These are phyloP conservation scores for Exophiala alcalophila DNA, from an alignment of 2,329 filamentous ascomycete genomes.

Conservation along the genomic window DNA sequence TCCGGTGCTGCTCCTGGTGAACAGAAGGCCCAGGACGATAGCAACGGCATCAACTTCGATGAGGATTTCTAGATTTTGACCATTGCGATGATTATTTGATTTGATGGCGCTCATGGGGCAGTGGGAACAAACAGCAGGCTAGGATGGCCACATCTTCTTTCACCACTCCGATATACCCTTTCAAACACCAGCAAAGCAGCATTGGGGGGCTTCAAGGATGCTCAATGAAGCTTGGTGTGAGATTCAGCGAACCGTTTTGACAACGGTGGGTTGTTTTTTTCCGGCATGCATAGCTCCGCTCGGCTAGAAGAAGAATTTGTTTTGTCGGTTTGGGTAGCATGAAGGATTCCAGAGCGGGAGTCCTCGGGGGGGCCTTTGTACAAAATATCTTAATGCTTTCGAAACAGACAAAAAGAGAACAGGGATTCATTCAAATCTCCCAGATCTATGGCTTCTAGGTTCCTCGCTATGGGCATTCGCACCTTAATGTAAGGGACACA, in stretches of 20 bases:
- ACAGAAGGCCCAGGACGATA: conserved; percentile 36
- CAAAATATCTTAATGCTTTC: no score
- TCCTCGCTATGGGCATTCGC: no score
- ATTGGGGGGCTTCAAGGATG: conserved; percentile 6
- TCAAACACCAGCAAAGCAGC: conserved; percentile 12
- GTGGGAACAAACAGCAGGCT: conserved; percentile 2
- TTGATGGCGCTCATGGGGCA: conserved; percentile 15
- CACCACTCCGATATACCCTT: conserved; percentile 19
- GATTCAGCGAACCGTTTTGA: conserved; percentile 3
- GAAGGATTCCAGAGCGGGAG: conserved; percentile 2
- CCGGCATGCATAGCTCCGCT: conserved; percentile 4
- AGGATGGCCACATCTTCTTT: conserved; percentile 8
- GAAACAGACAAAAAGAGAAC: no score
- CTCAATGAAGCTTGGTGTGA: conserved; percentile 3
- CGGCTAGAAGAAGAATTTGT: conserved; percentile 2
- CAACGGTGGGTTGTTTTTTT: conserved; percentile 3
- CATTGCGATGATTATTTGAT: conserved; percentile 11
- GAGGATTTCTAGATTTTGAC: conserved; percentile 77
- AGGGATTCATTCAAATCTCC: no score
- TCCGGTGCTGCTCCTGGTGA: conserved; percentile 50
- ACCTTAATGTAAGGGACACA: no score
- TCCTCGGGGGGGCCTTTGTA: conserved; percentile 2
- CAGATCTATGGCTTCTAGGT: no score
- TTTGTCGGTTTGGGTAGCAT: conserved; percentile 7
- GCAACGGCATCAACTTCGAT: conserved; percentile 85